Evolutionary conservation across 2,329 filamentous ascomycete species (phyloP).

Genomic region (Fusarium floridanum): DNA sequence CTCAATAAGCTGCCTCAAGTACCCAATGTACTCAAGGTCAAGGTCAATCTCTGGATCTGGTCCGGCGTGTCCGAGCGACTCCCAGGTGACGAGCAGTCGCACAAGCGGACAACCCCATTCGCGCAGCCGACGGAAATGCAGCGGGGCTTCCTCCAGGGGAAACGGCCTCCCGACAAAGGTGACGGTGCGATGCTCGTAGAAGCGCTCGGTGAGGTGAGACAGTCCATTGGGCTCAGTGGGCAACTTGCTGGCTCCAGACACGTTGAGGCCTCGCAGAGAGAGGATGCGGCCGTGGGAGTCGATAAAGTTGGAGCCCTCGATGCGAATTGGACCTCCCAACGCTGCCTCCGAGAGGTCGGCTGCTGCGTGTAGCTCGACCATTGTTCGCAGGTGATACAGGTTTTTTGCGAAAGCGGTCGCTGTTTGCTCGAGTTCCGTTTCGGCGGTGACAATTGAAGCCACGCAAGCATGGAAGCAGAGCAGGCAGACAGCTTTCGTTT

Average conservation of each 20-base stretch:
- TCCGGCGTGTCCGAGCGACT: constrained; percentile 53
- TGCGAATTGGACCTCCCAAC: constrained; percentile 49
- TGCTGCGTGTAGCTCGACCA: constrained; percentile 44
- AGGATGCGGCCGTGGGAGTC: constrained; percentile 55
- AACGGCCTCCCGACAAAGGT: constrained; percentile 57
- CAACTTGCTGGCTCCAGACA: constrained; percentile 57
- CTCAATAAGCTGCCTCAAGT: constrained; percentile 52
- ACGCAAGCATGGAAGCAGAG: constrained; percentile 20
- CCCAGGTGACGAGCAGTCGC: constrained; percentile 58
- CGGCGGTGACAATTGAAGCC: constrained; percentile 10
- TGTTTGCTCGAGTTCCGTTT: constrained; percentile 1
- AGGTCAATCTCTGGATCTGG: constrained; percentile 50
- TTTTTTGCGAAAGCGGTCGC: constrained; percentile 24
- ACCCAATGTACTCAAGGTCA: constrained; percentile 56
- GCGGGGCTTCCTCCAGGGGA: constrained; percentile 52
- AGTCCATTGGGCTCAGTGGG: constrained; percentile 54
- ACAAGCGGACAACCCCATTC: constrained; percentile 56
- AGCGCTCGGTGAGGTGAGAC: constrained; percentile 55
- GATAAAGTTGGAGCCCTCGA: constrained; percentile 49
- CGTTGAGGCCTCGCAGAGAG: constrained; percentile 57
- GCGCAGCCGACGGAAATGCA: constrained; percentile 54
- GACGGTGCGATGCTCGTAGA: constrained; percentile 56
- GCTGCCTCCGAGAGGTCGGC: constrained; percentile 53
- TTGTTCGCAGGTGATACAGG: constrained; percentile 12
- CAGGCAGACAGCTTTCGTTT: background rate